Conservation (phyloP, 108 stramenopile species). For the Schizochytrium sp. region DNA sequence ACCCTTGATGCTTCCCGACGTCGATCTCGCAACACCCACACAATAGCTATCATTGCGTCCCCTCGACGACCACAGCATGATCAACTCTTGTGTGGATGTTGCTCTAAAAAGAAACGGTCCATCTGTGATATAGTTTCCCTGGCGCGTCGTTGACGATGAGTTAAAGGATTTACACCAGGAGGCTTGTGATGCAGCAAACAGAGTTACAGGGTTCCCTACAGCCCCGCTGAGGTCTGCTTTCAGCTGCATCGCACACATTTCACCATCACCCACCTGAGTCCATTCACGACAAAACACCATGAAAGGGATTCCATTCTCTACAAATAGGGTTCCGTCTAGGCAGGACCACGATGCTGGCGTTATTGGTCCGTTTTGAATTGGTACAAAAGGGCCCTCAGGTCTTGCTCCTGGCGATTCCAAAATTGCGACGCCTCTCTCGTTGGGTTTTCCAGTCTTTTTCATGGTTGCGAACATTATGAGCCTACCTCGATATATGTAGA, state of each 20-base stretch:
- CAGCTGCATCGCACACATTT: constrained; percentile 54
- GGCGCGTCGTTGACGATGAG: constrained; percentile 26
- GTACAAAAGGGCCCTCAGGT: constrained; percentile 44
- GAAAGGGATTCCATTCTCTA: constrained; percentile 11
- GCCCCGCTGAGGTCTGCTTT: background rate
- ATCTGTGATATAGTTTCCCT: constrained; percentile 54
- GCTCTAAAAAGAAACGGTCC: background rate
- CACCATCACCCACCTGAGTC: constrained; percentile 58
- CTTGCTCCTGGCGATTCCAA: constrained; percentile 10
- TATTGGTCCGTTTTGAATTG: constrained; percentile 22
- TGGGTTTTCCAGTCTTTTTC: constrained; percentile 47
- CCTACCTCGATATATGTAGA: constrained; percentile 1
- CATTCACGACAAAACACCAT: constrained; percentile 58
- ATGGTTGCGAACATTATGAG: constrained; percentile 60
- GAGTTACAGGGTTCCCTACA: background rate
- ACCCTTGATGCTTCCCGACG: constrained; percentile 13
- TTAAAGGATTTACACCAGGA: constrained; percentile 51
- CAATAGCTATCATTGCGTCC: constrained; percentile 52
- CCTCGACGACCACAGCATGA: constrained; percentile 57
- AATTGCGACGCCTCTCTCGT: constrained; percentile 56
- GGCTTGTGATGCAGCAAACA: constrained; percentile 50
- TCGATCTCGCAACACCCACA: constrained; percentile 31
- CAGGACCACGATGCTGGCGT: constrained; percentile 49
- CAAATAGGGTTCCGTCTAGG: constrained; percentile 44
- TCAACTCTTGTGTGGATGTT: background rate